These are phyloP conservation scores for Fomitopsis schrenkii DNA, from an alignment of 1,284 basidiomycete species.

Conservation along the genomic window DNA sequence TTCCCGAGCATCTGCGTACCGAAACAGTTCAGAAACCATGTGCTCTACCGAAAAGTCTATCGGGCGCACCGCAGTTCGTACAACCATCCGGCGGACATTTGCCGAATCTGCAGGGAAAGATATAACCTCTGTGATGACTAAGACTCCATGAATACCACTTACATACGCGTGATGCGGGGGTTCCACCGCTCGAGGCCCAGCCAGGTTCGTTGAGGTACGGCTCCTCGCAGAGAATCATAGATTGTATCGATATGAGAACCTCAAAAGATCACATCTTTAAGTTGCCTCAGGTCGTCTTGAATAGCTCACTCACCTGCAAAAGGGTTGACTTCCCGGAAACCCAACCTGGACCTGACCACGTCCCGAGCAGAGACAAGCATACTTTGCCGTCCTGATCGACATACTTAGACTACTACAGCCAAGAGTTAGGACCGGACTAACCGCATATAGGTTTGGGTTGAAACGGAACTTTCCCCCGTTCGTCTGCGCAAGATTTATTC, in stretches of 20 bases:
- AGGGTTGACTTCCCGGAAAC: conserved; percentile 81
- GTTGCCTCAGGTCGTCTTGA: neutral
- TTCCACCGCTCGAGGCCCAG: conserved; percentile 71
- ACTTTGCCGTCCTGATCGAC: conserved; percentile 78
- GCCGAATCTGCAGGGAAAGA: conserved; percentile 59
- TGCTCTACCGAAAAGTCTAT: neutral
- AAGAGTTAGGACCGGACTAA: conserved; percentile 30
- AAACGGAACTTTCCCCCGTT: conserved; percentile 86
- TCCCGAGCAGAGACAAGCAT: conserved; percentile 86
- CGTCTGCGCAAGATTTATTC: conserved; percentile 46
- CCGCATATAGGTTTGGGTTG: conserved; percentile 89
- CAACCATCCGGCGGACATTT: conserved; percentile 86
- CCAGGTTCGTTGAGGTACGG: conserved; percentile 89
- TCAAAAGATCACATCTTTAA: conserved; percentile 23
- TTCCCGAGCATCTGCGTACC: conserved; percentile 74
- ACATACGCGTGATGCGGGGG: conserved; percentile 72
- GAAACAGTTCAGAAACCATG: conserved; percentile 1
- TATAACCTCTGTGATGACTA: neutral
- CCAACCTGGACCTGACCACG: conserved; percentile 91
- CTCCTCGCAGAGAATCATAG: conserved; percentile 88
- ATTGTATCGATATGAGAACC: conserved; percentile 91
- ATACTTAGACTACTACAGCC: conserved; percentile 2
- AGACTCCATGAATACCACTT: conserved; percentile 23
- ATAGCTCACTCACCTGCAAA: conserved; percentile 32
- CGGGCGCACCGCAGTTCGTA: conserved; percentile 71